phyloP scores from a whole-genome alignment of 2,329 filamentous ascomycete genomes.

The Chrysoporthe austroafricana region DNA sequence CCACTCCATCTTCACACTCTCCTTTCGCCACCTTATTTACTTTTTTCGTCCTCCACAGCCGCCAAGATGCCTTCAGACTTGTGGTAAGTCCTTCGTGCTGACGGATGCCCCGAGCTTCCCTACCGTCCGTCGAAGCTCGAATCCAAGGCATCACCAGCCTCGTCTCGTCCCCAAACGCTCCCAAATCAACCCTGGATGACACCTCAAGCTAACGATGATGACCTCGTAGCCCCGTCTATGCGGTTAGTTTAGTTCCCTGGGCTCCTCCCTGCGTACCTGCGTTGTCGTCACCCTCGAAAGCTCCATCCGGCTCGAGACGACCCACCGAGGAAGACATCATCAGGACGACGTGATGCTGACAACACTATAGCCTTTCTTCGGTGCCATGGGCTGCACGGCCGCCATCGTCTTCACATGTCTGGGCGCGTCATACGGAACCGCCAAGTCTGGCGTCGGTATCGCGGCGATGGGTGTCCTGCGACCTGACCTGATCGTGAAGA shows the following conservation, averaged over 20 bases:
- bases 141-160: constrained; percentile 36
- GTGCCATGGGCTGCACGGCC: constrained; percentile 90
- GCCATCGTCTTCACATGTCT: constrained; percentile 58
- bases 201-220: constrained; percentile 48
- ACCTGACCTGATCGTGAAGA: constrained; percentile 99
- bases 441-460: constrained; percentile 99
- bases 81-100: constrained; percentile 68
- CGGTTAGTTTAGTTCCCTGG: constrained; percentile 72
- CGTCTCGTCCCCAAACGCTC: constrained; percentile 12
- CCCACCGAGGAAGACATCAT: constrained; percentile 22
- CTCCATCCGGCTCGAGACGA: constrained; percentile 34
- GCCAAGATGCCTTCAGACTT: constrained; percentile 77
- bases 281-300: constrained; percentile 30
- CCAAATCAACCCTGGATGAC: constrained; percentile 32
- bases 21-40: constrained; percentile 23
- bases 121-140: constrained; percentile 30
- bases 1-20: constrained; percentile 22
- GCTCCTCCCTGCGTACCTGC: constrained; percentile 20
- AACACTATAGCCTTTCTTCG: constrained; percentile 77
- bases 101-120: constrained; percentile 32
- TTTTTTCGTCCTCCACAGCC: constrained; percentile 36
- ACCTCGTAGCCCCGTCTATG: constrained; percentile 84
- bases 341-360: constrained; percentile 39
- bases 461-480: constrained; percentile 97
- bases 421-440: constrained; percentile 64